Percentiles rank a stretch among this genome's conserved stretches.
phyloP scores from a whole-genome alignment of 2,329 filamentous ascomycete genomes.

The Colletotrichum paranaense region DNA sequence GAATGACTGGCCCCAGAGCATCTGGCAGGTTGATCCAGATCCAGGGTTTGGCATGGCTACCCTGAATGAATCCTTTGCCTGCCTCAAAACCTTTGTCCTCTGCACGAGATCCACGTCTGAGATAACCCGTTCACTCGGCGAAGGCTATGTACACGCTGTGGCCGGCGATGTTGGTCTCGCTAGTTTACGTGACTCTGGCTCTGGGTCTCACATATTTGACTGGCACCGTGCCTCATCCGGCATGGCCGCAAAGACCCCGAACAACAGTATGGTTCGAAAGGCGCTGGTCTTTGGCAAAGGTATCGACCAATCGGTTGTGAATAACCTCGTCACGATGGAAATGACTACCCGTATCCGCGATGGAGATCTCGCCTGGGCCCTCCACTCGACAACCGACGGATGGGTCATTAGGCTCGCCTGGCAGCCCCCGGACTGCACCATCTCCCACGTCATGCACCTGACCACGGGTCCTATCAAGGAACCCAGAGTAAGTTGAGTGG shows the following conservation, averaged over 20 bases:
- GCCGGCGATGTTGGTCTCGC: constrained; percentile 20
- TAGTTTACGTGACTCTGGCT: constrained; percentile 13
- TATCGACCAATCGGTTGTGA: constrained; percentile 6
- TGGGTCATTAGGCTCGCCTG: constrained; percentile 29
- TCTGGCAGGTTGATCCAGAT: constrained; percentile 27
- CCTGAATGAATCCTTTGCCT: constrained; percentile 24
- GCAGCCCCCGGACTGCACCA: constrained; percentile 29
- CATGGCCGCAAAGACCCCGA: constrained; percentile 8
- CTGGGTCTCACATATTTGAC: constrained; percentile 7
- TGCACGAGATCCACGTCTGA: constrained; percentile 27
- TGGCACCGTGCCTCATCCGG: constrained; percentile 15
- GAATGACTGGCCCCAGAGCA: constrained; percentile 31
- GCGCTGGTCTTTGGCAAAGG: constrained; percentile 8
- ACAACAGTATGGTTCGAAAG: constrained; percentile 27
- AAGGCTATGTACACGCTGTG: constrained; percentile 28
- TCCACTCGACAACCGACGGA: constrained; percentile 16
- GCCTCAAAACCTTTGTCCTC: constrained; percentile 23
- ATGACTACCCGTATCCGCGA: constrained; percentile 24
- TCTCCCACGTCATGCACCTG: constrained; percentile 32
- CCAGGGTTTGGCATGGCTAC: constrained; percentile 33
- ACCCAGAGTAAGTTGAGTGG: background rate
- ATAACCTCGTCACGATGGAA: constrained; percentile 24
- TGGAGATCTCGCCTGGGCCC: background rate
- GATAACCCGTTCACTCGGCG: constrained; percentile 13
- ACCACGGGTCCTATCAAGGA: constrained; percentile 16